phyloP scores from a whole-genome alignment of 306 rosid genomes.

The Cicer yamashitae region DNA sequence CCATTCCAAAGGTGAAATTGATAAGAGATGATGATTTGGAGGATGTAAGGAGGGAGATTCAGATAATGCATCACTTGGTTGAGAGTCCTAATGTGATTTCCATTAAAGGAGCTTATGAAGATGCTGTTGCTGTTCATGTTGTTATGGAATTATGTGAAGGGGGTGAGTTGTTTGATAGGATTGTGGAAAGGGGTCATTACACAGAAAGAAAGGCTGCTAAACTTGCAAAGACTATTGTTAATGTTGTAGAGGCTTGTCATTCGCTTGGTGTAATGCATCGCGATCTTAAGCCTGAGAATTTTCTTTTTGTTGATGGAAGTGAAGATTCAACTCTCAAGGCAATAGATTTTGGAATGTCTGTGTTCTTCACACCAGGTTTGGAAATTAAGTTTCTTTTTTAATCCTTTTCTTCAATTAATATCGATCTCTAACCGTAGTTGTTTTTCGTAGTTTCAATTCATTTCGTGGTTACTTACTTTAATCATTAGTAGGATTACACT shows the following conservation, averaged over 20 bases:
- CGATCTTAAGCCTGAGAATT: conserved; percentile 88
- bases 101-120: conserved; percentile 77
- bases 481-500: neutral
- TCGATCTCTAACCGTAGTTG: no score
- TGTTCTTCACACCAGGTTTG: conserved; percentile 85
- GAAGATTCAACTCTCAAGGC: conserved; percentile 80
- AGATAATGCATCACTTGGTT: conserved; percentile 80
- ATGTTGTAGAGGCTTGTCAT: conserved; percentile 71
- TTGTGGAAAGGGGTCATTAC: conserved; percentile 67
- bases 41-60: conserved; percentile 87
- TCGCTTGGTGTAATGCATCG: conserved; percentile 88
- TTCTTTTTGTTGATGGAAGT: conserved; percentile 62
- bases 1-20: conserved; percentile 70
- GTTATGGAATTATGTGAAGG: conserved; percentile 86
- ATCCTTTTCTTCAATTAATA: no score
- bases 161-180: conserved; percentile 87
- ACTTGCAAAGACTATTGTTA: conserved; percentile 68
- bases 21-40: conserved; percentile 62
- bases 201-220: conserved; percentile 78
- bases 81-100: conserved; percentile 61
- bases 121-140: conserved; percentile 68
- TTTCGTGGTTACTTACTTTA: neutral
- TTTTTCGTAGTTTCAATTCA: neutral
- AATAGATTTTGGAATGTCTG: conserved; percentile 89
- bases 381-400: neutral